Evolutionary conservation across 2,329 filamentous ascomycete species (phyloP), one percentile per base, ranked within the genome.

Genomic region (Fragosphaeria purpurea): DNA sequence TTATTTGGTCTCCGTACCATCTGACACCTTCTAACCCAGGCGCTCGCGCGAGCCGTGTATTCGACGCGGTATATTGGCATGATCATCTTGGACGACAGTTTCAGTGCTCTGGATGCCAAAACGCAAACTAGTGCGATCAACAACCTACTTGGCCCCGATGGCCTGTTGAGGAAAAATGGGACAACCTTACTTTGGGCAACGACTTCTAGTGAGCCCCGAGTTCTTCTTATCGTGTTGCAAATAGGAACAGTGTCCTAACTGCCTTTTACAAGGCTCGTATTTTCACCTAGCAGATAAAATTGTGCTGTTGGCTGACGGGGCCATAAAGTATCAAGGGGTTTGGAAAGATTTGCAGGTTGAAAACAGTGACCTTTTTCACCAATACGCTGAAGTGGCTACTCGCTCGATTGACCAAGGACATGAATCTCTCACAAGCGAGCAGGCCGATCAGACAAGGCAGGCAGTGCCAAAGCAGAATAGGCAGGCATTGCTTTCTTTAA

Each of bases 271-370:
- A 41, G 30, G 45, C 5, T 42, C 46, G 5, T 61, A 67, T 47
- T 68, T 74, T 10, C 58, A 63, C 13, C 53, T 68, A 6, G 68
- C 66, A 7, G 69, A 74, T 56, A 60, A 70, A 6, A 59, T 75
- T 9, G 54, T 74, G 12, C 58, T 70, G 4, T 62, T 75, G 1
- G 62, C 63, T 41, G 44, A 63, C 44, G 62, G 62, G 2, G 58
- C 55, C 1, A 63, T 74, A 7, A 51, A 57, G 7, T 64, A 70
- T 33, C 66, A 70, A 54, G 70, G 71, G 2, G 54, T 53, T 9
- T 73, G 70, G 60, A 59, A 65, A 6, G 58, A 63, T 3, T 56
- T 73, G 11, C 62, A 41, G 39, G 22, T n/a, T 9, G 33, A 12
- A 10, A 13, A 39, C 32, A 6, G 31, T 6, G 39, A 13, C 10